A percentile compares a stretch with the other conserved stretches of the same genome.
phyloP scores from a whole-genome alignment of 1,284 basidiomycete genomes.

The Porogramme epimiltina region DNA sequence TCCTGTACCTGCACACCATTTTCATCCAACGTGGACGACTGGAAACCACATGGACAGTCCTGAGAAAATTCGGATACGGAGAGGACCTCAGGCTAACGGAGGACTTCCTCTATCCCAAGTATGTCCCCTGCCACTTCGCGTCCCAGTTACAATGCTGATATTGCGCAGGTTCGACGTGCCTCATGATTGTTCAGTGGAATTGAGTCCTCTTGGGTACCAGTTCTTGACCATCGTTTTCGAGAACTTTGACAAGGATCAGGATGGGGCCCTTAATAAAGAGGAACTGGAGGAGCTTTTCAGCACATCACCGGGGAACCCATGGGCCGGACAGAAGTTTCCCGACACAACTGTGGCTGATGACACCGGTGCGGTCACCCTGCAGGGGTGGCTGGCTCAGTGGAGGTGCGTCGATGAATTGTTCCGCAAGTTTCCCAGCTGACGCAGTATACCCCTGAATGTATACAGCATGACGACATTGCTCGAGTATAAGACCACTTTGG shows the following conservation, averaged over 20 bases:
- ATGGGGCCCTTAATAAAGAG: constrained; percentile 86
- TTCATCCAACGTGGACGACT: constrained; percentile 97
- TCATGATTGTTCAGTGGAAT: constrained; percentile 91
- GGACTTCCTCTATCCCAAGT: constrained; percentile 86
- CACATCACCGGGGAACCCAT: constrained; percentile 95
- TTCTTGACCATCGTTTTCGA: constrained; percentile 99
- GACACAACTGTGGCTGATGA: constrained; percentile 92
- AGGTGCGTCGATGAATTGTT: constrained; percentile 54
- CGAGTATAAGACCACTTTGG: constrained; percentile 88
- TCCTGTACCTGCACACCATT: constrained; percentile 93
- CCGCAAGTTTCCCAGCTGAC: not conserved
- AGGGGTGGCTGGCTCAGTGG: constrained; percentile 99
- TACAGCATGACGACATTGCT: constrained; percentile 94
- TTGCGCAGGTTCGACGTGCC: constrained; percentile 84
- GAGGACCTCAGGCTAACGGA: constrained; percentile 93
- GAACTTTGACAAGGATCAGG: constrained; percentile 97
- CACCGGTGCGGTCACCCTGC: constrained; percentile 87
- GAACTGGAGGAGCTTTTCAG: constrained; percentile 91
- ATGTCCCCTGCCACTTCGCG: constrained; percentile 14
- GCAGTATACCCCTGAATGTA: not conserved
- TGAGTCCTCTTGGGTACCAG: constrained; percentile 91
- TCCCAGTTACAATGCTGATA: constrained; percentile 4
- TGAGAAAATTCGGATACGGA: constrained; percentile 94
- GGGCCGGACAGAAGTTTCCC: constrained; percentile 84
- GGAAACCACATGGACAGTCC: constrained; percentile 98